Base-by-base conservation (phyloP, 2,329 filamentous ascomycete species). In the Claviceps arundinis region DNA sequence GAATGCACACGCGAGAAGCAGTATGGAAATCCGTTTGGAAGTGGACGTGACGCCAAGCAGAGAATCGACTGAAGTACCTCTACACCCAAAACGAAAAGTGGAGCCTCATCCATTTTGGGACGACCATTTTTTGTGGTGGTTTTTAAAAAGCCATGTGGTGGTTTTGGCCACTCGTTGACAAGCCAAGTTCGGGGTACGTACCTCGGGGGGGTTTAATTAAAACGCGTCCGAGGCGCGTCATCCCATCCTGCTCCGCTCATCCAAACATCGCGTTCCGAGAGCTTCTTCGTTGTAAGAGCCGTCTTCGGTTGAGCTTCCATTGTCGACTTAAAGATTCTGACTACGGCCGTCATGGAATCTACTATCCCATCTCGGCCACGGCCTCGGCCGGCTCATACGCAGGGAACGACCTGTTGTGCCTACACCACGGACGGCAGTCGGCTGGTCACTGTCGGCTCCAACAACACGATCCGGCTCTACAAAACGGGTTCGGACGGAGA, bases 381-480 rank as follows among this genome's bases (percentile, higher is more conserved):
- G 61, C 78, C 80, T 53, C 74, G 84, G 55, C 83, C 84, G n/a
- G 81, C 80, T 7, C 81, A 98, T 69, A 90, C 89, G 2, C 84
- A 87, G 51, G 94, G 94, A 57, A 81, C 82, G 53, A 97, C 94
- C 2, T 89, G 83, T 60, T 82, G 94, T 59, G 80, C 86, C 57
- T 97, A 97, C 69, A 96, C 90, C 1, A 87, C 89, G 6, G 84
- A 95, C 66, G 93, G 94, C 56, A 79, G 78, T 59, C 87, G 86
- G 61, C 77, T 98, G 53, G 81, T 97, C 58, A 97, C 93, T 11
- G 90, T 89, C 55, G 93, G 93, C 57, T 85, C 88, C 54, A 95
- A 97, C 71, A 94, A 94, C 63, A 89, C 88, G 7, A 89, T 95
- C 62, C 87, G 94, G 48, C 80, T 97, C 48, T 98, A 95, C 73